These are phyloP conservation scores for Colletotrichum sublineola DNA, from an alignment of 2,329 filamentous ascomycete species.

Conservation along the genomic window DNA sequence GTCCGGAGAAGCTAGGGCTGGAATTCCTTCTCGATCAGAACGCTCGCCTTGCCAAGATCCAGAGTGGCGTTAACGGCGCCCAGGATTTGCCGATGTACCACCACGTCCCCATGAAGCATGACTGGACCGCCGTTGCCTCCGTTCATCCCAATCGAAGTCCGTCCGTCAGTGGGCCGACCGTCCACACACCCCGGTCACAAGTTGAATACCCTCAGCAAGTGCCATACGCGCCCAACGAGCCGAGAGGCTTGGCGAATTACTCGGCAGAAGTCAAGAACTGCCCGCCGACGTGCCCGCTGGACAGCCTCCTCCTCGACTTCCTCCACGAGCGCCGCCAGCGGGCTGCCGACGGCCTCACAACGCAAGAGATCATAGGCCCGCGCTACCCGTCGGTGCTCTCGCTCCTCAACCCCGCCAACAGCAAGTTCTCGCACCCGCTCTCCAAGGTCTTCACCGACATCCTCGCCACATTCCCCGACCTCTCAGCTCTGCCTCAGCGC, in stretches of 20 bases:
- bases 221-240: conserved; percentile 14
- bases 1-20: conserved; percentile 77
- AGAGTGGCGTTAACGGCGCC: conserved; percentile 62
- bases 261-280: conserved; percentile 69
- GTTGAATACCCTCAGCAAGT: conserved; percentile 17
- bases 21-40: conserved; percentile 78
- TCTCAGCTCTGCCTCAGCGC: conserved; percentile 83
- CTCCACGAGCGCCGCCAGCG: conserved; percentile 76
- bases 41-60: conserved; percentile 66
- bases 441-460: conserved; percentile 91
- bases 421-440: conserved; percentile 77
- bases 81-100: conserved; percentile 60
- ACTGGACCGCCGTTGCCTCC: conserved; percentile 58
- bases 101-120: conserved; percentile 65
- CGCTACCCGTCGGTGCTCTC: conserved; percentile 84
- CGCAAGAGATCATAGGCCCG: conserved; percentile 78
- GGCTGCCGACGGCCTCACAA: conserved; percentile 73
- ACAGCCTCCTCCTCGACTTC: conserved; percentile 84
- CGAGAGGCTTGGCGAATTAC: conserved; percentile 13
- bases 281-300: conserved; percentile 80
- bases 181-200: conserved; percentile 29
- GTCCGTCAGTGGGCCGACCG: conserved; percentile 51
- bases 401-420: conserved; percentile 78
- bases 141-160: conserved; percentile 76
- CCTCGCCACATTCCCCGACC: conserved; percentile 83